These are phyloP conservation scores for Colletotrichum destructivum DNA, from an alignment of 2,329 filamentous ascomycete genomes.

Conservation along the genomic window DNA sequence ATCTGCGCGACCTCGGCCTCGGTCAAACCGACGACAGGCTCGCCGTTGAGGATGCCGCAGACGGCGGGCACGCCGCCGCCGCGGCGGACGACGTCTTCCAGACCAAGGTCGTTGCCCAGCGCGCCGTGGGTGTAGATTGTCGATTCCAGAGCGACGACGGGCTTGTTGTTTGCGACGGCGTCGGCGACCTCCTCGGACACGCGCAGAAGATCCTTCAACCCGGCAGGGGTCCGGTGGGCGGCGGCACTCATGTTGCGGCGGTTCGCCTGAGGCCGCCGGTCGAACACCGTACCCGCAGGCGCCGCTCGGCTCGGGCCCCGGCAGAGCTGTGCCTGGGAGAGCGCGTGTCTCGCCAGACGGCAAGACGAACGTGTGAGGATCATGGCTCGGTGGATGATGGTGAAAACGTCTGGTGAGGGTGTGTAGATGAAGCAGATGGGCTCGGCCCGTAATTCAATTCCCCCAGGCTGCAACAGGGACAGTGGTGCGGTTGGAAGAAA, in stretches of 20 bases:
- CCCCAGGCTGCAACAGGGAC: too few relatives aligned
- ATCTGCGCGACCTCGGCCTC: conserved; percentile 82
- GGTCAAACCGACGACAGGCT: conserved; percentile 84
- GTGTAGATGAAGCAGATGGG: background rate
- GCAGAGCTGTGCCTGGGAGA: conserved; percentile 31
- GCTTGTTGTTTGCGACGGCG: conserved; percentile 80
- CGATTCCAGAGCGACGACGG: conserved; percentile 93
- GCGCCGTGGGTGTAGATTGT: conserved; percentile 98
- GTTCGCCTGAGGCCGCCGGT: conserved; percentile 5
- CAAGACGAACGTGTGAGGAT: conserved; percentile 34
- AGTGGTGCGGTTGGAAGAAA: too few relatives aligned
- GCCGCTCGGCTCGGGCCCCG: background rate
- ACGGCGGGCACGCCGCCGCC: conserved; percentile 92
- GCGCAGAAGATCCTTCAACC: conserved; percentile 67
- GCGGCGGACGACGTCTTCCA: conserved; percentile 85
- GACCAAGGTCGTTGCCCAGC: conserved; percentile 78
- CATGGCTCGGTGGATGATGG: conserved; percentile 19
- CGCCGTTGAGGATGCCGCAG: conserved; percentile 87
- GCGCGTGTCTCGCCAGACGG: conserved; percentile 34
- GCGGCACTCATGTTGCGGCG: conserved; percentile 37
- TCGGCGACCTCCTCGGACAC: conserved; percentile 88
- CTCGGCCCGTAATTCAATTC: background rate
- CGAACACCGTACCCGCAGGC: background rate
- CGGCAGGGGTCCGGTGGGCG: conserved; percentile 43
- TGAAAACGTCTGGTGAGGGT: conserved; percentile 1